Evolutionary conservation across 1,284 basidiomycete species (phyloP), one percentile per base, ranked within the genome.

Genomic region (Ustilago xerochloae): DNA sequence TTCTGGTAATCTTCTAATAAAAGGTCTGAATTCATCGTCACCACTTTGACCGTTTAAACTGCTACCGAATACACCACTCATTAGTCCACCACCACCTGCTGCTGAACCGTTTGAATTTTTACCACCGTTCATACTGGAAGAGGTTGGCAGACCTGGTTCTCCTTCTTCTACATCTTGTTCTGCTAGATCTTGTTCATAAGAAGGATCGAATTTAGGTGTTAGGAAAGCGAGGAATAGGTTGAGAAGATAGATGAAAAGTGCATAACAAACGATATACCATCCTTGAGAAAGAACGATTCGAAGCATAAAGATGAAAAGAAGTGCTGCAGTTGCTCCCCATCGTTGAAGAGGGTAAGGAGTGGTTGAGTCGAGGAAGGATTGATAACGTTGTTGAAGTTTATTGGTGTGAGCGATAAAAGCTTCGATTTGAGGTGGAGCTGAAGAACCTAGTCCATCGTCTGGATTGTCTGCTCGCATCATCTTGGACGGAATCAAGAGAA

Each of bases 151-250:
- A 0, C 85, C 85, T 0, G 87, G 81, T n/a, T 91, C 93, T 22
- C 95, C 96, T 81, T 94, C 95, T 83, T 98, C 96, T 18, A 97
- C 92, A 81, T 98, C 94, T 81, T 96, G 93, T 6, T 93, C 95
- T 57, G 93, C 88, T 3, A 97, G 87, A 85, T 99, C 97, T 45
- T 92, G 92, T 76, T 96, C 92, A 36, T 97, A 87, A 1, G 93
- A 94, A 0, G 97, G 96, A 86, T 99, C 97, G 85, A 99, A 99
- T 84, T 91, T 93, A 38, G 94, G 93, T 86, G 93, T 92, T 6
- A 95, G 87, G 87, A 95, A 94, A 7, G 92, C 92, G 68, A 94
- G 87, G 38, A 94, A 89, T 54, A 95, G 86, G 85, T 86, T 85
- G 71, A 84, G 72, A 32, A 84, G 79, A 53, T 82, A 84, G 76